A percentile compares a stretch with the other conserved stretches of the same genome.
Evolutionary conservation across 108 stramenopile genomes (phyloP).

Genomic region (Nannochloropsis gaditana): DNA sequence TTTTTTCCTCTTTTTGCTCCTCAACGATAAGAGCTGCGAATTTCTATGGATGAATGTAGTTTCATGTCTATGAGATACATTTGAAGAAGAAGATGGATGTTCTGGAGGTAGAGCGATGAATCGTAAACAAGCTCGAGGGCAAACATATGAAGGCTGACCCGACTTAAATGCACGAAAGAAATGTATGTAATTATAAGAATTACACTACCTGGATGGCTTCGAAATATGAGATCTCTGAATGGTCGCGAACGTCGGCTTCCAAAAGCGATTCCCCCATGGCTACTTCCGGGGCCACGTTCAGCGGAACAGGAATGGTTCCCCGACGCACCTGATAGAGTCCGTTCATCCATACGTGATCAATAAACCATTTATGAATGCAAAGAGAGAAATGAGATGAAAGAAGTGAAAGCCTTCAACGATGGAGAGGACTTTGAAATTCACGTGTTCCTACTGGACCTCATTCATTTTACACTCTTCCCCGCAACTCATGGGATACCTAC

Average conservation of each 20-base stretch:
- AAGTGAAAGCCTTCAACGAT: background rate
- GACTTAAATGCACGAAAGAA: background rate
- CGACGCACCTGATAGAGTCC: background rate
- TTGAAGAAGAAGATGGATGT: background rate
- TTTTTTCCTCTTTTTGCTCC: background rate
- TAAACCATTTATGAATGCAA: background rate
- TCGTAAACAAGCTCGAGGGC: background rate
- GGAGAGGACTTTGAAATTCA: no score
- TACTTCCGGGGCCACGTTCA: background rate
- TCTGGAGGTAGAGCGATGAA: background rate
- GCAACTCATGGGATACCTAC: background rate
- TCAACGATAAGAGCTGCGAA: background rate
- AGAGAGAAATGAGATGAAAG: background rate
- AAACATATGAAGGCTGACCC: background rate
- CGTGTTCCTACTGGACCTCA: no score
- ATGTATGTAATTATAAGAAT: no score
- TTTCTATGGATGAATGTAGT: background rate
- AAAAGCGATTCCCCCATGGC: conserved; percentile 3
- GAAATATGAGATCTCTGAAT: background rate
- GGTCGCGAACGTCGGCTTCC: conserved; percentile 8
- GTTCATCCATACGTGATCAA: no score
- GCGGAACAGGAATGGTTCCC: background rate
- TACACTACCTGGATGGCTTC: background rate
- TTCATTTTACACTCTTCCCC: no score
- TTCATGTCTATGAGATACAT: background rate